Conservation (phyloP, 2,329 filamentous ascomycete genomes). For the Venturia carpophila region DNA sequence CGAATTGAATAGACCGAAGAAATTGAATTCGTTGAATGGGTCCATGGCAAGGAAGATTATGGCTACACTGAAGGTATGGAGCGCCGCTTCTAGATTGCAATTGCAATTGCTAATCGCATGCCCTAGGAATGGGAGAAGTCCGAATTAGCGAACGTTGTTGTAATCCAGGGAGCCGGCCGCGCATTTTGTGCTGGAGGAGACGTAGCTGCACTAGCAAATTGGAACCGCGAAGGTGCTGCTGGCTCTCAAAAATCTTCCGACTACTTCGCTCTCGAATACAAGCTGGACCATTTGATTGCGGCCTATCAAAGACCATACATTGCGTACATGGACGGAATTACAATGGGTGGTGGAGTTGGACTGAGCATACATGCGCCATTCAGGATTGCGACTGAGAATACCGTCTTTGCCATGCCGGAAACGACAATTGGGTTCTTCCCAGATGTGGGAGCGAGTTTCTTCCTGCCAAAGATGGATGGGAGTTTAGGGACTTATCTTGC, state of each 20-base stretch:
- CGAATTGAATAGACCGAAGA: slow-evolving; percentile 86
- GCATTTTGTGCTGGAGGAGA: slow-evolving; percentile 94
- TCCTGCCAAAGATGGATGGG: slow-evolving; percentile 83
- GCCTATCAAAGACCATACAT: slow-evolving; percentile 91
- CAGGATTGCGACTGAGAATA: slow-evolving; percentile 91
- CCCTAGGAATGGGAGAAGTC: slow-evolving; percentile 82
- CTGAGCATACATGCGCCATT: slow-evolving; percentile 92
- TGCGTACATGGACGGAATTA: slow-evolving; percentile 94
- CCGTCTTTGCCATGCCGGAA: slow-evolving; percentile 96
- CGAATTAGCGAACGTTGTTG: slow-evolving; percentile 81
- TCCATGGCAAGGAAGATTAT: slow-evolving; percentile 96
- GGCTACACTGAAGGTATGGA: slow-evolving; percentile 60
- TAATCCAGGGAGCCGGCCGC: slow-evolving; percentile 82
- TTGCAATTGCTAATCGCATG: not conserved
- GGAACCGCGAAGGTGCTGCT: slow-evolving; percentile 59
- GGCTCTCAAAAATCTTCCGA: slow-evolving; percentile 69
- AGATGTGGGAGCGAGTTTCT: slow-evolving; percentile 94
- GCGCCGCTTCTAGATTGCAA: not conserved
- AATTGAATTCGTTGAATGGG: slow-evolving; percentile 84
- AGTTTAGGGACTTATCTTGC: slow-evolving; percentile 85
- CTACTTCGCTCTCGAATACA: slow-evolving; percentile 94
- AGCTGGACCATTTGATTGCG: slow-evolving; percentile 88
- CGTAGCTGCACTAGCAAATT: slow-evolving; percentile 66
- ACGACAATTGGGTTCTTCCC: slow-evolving; percentile 98
- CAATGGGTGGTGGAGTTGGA: slow-evolving; percentile 96